Base-by-base conservation (phyloP, 1,284 basidiomycete species). In the Ceratobasidium sp. region DNA sequence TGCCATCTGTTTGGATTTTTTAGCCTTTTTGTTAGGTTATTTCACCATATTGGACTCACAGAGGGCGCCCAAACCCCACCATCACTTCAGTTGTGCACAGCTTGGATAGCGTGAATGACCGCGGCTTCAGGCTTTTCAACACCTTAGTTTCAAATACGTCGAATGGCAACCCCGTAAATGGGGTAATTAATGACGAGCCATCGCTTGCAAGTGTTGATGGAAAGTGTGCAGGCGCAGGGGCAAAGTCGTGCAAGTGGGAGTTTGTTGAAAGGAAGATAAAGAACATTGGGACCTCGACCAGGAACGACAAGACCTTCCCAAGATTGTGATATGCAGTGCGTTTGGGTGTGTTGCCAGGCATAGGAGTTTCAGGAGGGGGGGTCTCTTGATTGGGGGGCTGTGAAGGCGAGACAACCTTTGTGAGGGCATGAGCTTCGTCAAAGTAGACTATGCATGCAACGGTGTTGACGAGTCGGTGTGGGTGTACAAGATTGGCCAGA, bases 181-280 rank as follows among this genome's bases (percentile, higher is more conserved):
- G 49, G 16, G 49, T 6, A 24, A 51, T 22, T 22, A 51, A 19
- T 19, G 8, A 9, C 2, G 6, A 22, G 4, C 49, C n/a, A 4
- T 24, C n/a, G 22, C 1, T 9, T 19, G n/a, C 49, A 24, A 6
- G 49, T 9, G 24, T 9, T 5, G 49, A 51, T 9, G 49, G 49
- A 19, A 22, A 19, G 22, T 51, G n/a, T 9, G 8, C 6, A 9
- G 49, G 22, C 22, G 49, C 9, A 2, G 49, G 49, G 4, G 49
- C n/a, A 24, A 7, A 24, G 49, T 51, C 49, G 8, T 24, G 6
- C 49, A 58, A 19, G 34, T 19, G 56, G 31, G 56, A 34, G 14
- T 58, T 58, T 29, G 56, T 58, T 14, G 56, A 58, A 7, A 58
- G 56, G 27, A 58, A 58, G n/a, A 34, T 34, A n/a, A 58, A 58